Conservation (phyloP, 1,284 basidiomycete genomes). For the Cryptococcus sp. region DNA sequence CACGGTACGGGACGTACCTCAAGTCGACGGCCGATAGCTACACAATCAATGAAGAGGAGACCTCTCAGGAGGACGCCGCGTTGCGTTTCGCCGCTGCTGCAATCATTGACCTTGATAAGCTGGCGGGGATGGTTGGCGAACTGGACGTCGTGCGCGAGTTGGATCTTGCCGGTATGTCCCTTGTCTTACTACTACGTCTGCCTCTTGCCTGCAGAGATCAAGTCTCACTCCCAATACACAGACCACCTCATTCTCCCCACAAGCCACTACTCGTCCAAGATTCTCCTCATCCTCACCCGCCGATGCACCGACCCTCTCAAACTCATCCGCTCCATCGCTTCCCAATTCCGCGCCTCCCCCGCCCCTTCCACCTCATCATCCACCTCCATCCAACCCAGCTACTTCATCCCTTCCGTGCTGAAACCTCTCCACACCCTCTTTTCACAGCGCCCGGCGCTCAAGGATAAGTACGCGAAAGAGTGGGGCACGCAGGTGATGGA, state of each 20-base stretch:
- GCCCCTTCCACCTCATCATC: constrained; percentile 48
- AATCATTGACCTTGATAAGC: constrained; percentile 33
- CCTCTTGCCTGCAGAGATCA: too few relatives aligned
- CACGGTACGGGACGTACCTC: constrained; percentile 72
- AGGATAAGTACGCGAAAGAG: constrained; percentile 55
- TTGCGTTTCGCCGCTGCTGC: constrained; percentile 32
- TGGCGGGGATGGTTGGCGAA: constrained; percentile 17
- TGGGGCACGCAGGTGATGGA: constrained; percentile 70
- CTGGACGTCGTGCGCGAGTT: constrained; percentile 19
- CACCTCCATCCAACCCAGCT: constrained; percentile 57
- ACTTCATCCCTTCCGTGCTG: constrained; percentile 76
- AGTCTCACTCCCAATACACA: neutral
- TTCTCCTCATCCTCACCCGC: constrained; percentile 67
- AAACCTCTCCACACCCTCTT: constrained; percentile 79
- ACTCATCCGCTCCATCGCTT: constrained; percentile 81
- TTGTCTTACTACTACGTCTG: neutral
- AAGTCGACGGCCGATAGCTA: constrained; percentile 46
- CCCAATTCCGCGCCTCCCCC: constrained; percentile 62
- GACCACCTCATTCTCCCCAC: constrained; percentile 23
- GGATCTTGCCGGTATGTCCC: constrained; percentile 21
- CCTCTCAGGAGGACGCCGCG: constrained; percentile 27
- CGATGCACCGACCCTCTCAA: constrained; percentile 81
- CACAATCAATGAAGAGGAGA: constrained; percentile 29
- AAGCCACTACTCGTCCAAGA: constrained; percentile 55
- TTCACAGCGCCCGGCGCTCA: constrained; percentile 58